Percentiles rank a stretch among this genome's conserved stretches.
These are phyloP conservation scores for Aspergillus incahuasiensis DNA, from an alignment of 495 filamentous ascomycete species.

Conservation along the genomic window DNA sequence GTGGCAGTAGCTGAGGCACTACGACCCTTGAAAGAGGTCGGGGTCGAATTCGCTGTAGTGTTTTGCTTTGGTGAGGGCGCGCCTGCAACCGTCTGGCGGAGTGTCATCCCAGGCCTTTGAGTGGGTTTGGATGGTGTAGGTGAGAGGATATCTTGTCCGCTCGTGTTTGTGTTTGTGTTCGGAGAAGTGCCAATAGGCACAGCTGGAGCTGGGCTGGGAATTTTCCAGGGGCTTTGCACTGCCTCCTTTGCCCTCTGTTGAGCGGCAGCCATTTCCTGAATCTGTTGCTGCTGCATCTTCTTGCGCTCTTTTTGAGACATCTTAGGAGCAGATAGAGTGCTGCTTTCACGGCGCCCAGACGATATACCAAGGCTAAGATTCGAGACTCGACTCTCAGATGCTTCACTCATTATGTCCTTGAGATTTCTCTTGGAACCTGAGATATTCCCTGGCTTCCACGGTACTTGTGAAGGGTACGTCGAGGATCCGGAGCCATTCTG, in stretches of 20 bases:
- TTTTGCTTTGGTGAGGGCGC: conserved; percentile 35
- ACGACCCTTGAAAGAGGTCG: conserved; percentile 22
- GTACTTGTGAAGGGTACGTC: conserved; percentile 23
- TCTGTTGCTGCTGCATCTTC: conserved; percentile 65
- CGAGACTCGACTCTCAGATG: conserved; percentile 58
- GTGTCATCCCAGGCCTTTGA: conserved; percentile 51
- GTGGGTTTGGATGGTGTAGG: conserved; percentile 26
- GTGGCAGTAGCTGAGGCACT: conserved; percentile 23
- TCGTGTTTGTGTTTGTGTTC: conserved; percentile 21
- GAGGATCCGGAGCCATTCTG: conserved; percentile 18
- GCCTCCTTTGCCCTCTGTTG: conserved; percentile 46
- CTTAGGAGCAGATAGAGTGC: conserved; percentile 43
- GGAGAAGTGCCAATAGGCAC: conserved; percentile 19
- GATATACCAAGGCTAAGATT: conserved; percentile 67
- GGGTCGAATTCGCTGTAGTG: conserved; percentile 25
- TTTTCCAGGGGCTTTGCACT: conserved; percentile 69
- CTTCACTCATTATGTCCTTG: conserved; percentile 79
- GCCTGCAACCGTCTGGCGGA: conserved; percentile 59
- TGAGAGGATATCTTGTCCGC: conserved; percentile 14
- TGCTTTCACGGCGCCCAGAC: conserved; percentile 35
- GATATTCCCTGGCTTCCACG: conserved; percentile 59
- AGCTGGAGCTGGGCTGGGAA: conserved; percentile 28
- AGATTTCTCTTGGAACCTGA: conserved; percentile 65
- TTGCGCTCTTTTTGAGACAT: conserved; percentile 90
- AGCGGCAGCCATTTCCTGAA: conserved; percentile 48